phyloP scores from a whole-genome alignment of 192 early-diverging fungal genomes.

The Spizellomyces sp. region DNA sequence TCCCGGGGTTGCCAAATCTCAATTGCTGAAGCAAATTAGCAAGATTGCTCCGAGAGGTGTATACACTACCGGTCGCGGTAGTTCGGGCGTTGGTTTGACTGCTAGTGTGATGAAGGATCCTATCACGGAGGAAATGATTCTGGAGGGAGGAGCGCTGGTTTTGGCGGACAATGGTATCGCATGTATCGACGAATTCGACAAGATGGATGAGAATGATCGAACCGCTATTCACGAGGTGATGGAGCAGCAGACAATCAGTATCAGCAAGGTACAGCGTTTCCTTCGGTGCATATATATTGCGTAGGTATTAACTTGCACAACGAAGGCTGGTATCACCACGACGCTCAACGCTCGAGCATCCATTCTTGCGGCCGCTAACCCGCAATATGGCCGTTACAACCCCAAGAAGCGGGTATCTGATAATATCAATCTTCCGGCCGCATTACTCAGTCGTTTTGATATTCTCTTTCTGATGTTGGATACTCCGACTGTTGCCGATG shows the following conservation, averaged over 20 bases:
- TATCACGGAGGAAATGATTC: conserved; percentile 91
- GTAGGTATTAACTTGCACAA: background rate
- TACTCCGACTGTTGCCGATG: conserved; percentile 76
- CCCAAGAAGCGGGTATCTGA: conserved; percentile 59
- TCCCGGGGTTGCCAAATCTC: conserved; percentile 97
- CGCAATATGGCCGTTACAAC: conserved; percentile 95
- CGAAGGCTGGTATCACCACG: conserved; percentile 91
- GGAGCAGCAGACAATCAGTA: conserved; percentile 99
- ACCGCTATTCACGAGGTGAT: conserved; percentile 99
- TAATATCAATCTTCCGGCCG: conserved; percentile 97
- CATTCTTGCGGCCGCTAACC: conserved; percentile 96
- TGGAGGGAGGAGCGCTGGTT: conserved; percentile 97
- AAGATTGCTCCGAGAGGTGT: conserved; percentile 94
- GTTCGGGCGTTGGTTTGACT: conserved; percentile 94
- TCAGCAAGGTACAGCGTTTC: conserved; percentile 68
- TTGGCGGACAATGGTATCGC: conserved; percentile 98
- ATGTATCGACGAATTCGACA: conserved; percentile 99
- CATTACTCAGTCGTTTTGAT: conserved; percentile 91
- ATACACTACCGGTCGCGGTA: conserved; percentile 95
- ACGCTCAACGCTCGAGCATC: conserved; percentile 94
- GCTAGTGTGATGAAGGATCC: conserved; percentile 93
- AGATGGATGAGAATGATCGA: conserved; percentile 96
- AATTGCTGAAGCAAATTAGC: conserved; percentile 91
- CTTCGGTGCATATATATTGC: conserved; percentile 2
- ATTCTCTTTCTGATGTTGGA: conserved; percentile 90